A percentile compares a stretch with the other conserved stretches of the same genome.
Evolutionary conservation across 495 filamentous ascomycete species (phyloP).

Genomic region (Alectoria sarmentosa): DNA sequence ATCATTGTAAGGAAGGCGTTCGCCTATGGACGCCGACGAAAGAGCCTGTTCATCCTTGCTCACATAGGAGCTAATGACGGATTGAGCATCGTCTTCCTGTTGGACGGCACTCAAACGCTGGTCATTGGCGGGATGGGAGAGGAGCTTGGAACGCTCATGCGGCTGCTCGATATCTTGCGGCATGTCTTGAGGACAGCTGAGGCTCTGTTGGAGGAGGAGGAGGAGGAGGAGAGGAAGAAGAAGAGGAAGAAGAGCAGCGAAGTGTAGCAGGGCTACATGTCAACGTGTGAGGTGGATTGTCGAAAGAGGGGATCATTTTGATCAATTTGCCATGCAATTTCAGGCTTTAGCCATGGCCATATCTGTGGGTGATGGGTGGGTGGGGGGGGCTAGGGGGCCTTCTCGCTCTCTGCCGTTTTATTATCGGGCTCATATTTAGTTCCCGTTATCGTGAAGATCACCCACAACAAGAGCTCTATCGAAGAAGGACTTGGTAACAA

Average conservation of each 20-base stretch:
- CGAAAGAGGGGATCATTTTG: background rate
- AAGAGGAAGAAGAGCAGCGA: no score
- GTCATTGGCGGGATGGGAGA: constrained; percentile 27
- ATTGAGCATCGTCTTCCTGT: constrained; percentile 32
- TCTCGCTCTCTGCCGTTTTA: background rate
- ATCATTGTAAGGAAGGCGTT: constrained; percentile 50
- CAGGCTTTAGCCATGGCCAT: background rate
- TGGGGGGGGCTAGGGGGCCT: no score
- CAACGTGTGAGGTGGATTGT: background rate
- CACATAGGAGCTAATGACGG: constrained; percentile 29
- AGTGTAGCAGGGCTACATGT: background rate
- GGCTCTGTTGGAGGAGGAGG: background rate
- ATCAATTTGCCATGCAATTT: background rate
- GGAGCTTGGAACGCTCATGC: constrained; percentile 31
- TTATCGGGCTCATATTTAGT: background rate
- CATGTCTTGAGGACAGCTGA: constrained; percentile 13
- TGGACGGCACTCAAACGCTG: constrained; percentile 29
- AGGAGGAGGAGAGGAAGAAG: no score
- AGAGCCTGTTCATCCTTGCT: constrained; percentile 42
- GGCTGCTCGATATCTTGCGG: constrained; percentile 25
- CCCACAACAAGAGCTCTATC: no score
- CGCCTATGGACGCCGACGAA: constrained; percentile 39
- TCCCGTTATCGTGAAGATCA: no score
- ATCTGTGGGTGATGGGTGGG: background rate
- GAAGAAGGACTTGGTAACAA: no score